phyloP scores from a whole-genome alignment of 257 asterid genomes.

The Capsicum baccatum region DNA sequence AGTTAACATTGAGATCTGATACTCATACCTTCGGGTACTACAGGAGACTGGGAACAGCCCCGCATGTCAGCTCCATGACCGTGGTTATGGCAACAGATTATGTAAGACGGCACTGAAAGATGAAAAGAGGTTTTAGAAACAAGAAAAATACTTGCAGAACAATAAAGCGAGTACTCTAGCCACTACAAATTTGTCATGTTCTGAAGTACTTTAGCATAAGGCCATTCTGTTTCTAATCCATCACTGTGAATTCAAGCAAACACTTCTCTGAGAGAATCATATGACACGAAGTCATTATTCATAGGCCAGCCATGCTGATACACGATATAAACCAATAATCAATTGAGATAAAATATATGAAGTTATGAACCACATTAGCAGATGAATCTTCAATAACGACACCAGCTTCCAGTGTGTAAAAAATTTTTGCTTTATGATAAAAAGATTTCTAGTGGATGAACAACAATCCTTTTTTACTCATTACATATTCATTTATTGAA shows the following conservation, averaged over 20 bases:
- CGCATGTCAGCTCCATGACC: constrained; percentile 96
- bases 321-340: not conserved
- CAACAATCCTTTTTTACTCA: not conserved
- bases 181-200: not conserved
- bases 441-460: not conserved
- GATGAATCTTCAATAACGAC: not conserved
- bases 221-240: not conserved
- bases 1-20: not conserved
- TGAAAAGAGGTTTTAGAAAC: constrained; percentile 30
- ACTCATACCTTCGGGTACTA: constrained; percentile 68
- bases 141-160: constrained; percentile 1
- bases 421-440: not conserved
- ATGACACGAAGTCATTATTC: not conserved
- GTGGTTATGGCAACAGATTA: constrained; percentile 79
- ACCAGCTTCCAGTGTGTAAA: not conserved
- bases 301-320: not conserved
- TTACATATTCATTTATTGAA: not conserved
- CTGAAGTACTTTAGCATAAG: not conserved
- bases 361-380: not conserved
- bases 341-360: not conserved
- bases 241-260: not conserved
- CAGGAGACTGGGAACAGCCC: constrained; percentile 94
- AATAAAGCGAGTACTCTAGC: not conserved
- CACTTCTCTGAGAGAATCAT: not conserved
- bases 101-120: constrained; percentile 84